phyloP scores from a whole-genome alignment of 2,329 filamentous ascomycete genomes.

The Colletotrichum sp. region DNA sequence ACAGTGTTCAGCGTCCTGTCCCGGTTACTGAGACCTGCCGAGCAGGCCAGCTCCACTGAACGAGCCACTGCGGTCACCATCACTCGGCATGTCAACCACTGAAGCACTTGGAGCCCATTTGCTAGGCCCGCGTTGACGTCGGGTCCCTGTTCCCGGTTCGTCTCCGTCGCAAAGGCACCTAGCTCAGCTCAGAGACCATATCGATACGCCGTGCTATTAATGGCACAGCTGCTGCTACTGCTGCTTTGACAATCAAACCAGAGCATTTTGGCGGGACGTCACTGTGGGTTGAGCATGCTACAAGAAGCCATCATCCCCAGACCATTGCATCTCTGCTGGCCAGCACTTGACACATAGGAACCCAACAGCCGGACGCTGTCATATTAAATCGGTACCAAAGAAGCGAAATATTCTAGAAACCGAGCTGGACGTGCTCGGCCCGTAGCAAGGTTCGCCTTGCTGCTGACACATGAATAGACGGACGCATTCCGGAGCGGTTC shows the following conservation, averaged over 20 bases:
- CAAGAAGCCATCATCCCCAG: background rate
- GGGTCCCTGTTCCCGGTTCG: background rate
- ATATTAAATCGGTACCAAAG: background rate
- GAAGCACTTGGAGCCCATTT: background rate
- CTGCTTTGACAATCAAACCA: background rate
- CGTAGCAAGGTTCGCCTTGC: background rate
- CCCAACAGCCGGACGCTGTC: background rate
- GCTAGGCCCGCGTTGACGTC: background rate
- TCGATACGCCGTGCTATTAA: constrained; percentile 10
- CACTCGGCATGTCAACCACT: background rate
- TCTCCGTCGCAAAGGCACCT: background rate
- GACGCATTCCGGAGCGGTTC: background rate
- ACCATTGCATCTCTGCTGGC: background rate
- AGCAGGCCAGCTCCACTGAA: background rate
- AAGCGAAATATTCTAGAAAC: background rate
- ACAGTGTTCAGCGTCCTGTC: background rate
- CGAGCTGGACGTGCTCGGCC: background rate
- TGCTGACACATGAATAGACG: background rate
- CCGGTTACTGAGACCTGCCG: background rate
- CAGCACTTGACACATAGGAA: background rate
- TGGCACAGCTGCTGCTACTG: background rate
- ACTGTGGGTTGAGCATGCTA: background rate
- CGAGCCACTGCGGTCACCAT: background rate
- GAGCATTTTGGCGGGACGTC: background rate
- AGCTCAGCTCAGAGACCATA: background rate